Base-by-base conservation (phyloP, 306 rosid genomes). In the Vachellia collinsii region DNA sequence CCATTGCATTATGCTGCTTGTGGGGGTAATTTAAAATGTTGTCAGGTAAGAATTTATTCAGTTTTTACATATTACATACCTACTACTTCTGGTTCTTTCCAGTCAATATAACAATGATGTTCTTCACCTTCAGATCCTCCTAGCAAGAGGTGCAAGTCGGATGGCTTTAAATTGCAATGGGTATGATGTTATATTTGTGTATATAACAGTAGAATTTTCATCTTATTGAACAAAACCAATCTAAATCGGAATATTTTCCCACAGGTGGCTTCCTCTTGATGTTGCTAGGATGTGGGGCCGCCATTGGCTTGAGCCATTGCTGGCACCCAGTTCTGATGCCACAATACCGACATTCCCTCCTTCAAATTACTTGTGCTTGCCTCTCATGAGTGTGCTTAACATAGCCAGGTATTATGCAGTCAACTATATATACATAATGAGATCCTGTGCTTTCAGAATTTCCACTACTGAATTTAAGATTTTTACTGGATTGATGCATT, bases 241-340 rank as follows among this genome's bases (percentile, higher is more conserved):
- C 63, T 39, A 20, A 81, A 67, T 75, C 13, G 71, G 75, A 77
- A 56, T 81, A 69, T 80, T 54, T 79, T 74, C 77, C 85, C 63
- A 56, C 82, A 96, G 99, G 88, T 90, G 98, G 98, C 97, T 96
- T 89, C 97, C 99, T 66, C 84, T 89, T 78, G 99, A 93, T 71
- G 91, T 96, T 84, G 99, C 99, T 70, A 89, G 90, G 88, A 93
- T 92, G 97, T 96, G 99, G 98, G 97, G 97, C 44, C 97, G 97
- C 58, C 94, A 87, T 83, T 90, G 98, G 98, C 99, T 96, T 67
- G 99, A 96, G 83, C 92, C 97, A 11, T 42, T 92, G 70, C 81
- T 93, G 77, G 74, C 89, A 70, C 94, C 98, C 50, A 92, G 85
- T 88, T 92, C 98, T 20, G 91, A 89, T 72, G 83, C 87, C 7